Evolutionary conservation across 2,329 filamentous ascomycete species (phyloP), one percentile per base, ranked within the genome.

Genomic region (Trichoderma sp.): DNA sequence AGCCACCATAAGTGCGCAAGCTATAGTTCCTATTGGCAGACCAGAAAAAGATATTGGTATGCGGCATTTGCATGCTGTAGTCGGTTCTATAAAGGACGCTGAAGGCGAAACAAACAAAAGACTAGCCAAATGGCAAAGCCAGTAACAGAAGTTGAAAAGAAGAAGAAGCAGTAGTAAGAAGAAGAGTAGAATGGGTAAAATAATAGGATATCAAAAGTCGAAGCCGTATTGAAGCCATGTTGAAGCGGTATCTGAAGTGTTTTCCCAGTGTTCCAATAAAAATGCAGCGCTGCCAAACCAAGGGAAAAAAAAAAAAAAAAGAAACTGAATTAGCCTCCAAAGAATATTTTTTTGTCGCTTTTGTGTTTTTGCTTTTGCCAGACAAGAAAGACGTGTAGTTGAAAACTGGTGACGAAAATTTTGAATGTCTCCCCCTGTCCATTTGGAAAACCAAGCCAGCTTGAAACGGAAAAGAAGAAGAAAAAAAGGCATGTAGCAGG

Each of bases 61-160:
- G 32, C 30, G n/a, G 63, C 63, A 66, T 66, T 66, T 66, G 63
- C 63, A 66, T 66, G 63, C 63, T 37, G 54, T 66, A 43, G 39
- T 51, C 37, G 34, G 34, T 66, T 66, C 63, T 66, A 66, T 59
- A n/a, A 66, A 66, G 30, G 51, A 66, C 26, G 52, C 51, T 55
- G 34, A 28, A 26, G 21, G 52, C 7, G n/a, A 58, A 24, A 24
- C 13, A 52, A 26, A 52, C 7, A 51, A 55, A n/a, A n/a, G 59
- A 30, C 26, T 8, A 24, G 43, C 26, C 28, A 24, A 18, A 66
- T 51, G 37, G n/a, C 26, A 5, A 21, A 65, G n/a, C 13, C 28
- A 58, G 18, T 5, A 56, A 39, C 26, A 46, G 26, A 10, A 59
- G 2, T 24, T 0, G n/a, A 37, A 34, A 30, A 24, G 1, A 24